phyloP scores from a whole-genome alignment of 2,329 filamentous ascomycete genomes.

The Ophiostoma australiae region DNA sequence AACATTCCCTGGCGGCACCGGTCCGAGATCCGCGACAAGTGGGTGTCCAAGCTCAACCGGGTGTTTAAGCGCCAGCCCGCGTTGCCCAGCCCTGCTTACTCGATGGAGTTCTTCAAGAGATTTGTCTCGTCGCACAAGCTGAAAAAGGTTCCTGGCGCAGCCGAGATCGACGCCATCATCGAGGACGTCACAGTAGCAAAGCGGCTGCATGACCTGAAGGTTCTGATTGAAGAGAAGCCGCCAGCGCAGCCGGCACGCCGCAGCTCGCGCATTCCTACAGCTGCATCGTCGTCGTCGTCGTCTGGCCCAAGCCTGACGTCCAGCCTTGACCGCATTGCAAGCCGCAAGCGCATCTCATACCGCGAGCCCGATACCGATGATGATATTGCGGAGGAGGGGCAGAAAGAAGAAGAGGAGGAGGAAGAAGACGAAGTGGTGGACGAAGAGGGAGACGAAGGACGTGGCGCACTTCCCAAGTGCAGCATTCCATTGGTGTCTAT shows the following conservation, averaged over 20 bases:
- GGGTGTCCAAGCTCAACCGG: constrained; percentile 64
- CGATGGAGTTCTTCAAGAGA: constrained; percentile 26
- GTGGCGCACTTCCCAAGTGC: too few species aligned
- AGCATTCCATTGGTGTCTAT: background rate
- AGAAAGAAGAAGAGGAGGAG: constrained; percentile 17
- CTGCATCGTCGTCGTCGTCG: constrained; percentile 24
- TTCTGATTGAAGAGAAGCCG: background rate
- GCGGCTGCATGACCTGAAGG: background rate
- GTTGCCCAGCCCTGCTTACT: constrained; percentile 29
- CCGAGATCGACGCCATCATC: background rate
- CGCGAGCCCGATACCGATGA: constrained; percentile 46
- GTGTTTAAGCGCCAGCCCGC: constrained; percentile 53
- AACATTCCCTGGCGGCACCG: constrained; percentile 78
- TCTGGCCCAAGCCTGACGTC: constrained; percentile 31
- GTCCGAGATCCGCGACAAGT: constrained; percentile 70
- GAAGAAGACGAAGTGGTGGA: background rate
- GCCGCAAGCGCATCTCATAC: constrained; percentile 34
- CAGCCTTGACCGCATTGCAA: constrained; percentile 11
- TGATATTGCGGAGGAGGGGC: constrained; percentile 24
- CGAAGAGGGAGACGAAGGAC: background rate
- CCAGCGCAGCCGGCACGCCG: constrained; percentile 29
- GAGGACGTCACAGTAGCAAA: background rate
- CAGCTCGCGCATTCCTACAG: constrained; percentile 37
- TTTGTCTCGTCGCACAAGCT: background rate
- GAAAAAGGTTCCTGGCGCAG: background rate